Conservation (phyloP, 2,329 filamentous ascomycete species). For the Pestalotiopsis sp. region DNA sequence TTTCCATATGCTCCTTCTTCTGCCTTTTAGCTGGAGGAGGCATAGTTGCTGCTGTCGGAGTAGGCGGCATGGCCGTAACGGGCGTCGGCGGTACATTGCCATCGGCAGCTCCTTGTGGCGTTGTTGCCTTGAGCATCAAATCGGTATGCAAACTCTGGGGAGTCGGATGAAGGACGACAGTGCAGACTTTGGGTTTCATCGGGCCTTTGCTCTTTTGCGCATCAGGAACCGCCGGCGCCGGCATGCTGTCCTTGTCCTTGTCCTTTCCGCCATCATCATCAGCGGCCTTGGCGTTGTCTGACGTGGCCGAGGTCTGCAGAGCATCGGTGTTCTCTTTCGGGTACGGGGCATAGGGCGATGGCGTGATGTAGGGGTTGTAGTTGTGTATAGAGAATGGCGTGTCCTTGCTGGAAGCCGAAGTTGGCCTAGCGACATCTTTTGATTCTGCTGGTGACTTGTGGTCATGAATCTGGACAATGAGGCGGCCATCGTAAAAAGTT, state of each 20-base stretch:
- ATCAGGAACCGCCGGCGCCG: conserved; percentile 49
- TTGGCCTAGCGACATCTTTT: conserved; percentile 57
- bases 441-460: conserved; percentile 68
- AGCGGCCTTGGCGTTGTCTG: conserved; percentile 37
- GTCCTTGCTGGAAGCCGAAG: conserved; percentile 60
- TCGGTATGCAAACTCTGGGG: conserved; percentile 73
- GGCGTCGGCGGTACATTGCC: conserved; percentile 42
- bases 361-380: conserved; percentile 85
- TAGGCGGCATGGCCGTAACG: conserved; percentile 57
- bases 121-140: conserved; percentile 72
- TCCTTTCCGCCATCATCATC: conserved; percentile 55
- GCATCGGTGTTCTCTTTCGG: conserved; percentile 50
- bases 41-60: conserved; percentile 61
- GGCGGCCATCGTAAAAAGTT: conserved; percentile 87
- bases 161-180: conserved; percentile 84
- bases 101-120: conserved; percentile 53
- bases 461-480: conserved; percentile 93
- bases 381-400: conserved; percentile 86
- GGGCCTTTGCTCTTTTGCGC: conserved; percentile 43
- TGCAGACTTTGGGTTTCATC: conserved; percentile 67
- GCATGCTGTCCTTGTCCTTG: conserved; percentile 60
- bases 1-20: conserved; percentile 71
- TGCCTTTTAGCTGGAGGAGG: conserved; percentile 63
- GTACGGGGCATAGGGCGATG: conserved; percentile 80
- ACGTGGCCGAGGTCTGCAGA: conserved; percentile 18